Conservation (phyloP, 352 stramenopile species). For the Pythium sp. region DNA sequence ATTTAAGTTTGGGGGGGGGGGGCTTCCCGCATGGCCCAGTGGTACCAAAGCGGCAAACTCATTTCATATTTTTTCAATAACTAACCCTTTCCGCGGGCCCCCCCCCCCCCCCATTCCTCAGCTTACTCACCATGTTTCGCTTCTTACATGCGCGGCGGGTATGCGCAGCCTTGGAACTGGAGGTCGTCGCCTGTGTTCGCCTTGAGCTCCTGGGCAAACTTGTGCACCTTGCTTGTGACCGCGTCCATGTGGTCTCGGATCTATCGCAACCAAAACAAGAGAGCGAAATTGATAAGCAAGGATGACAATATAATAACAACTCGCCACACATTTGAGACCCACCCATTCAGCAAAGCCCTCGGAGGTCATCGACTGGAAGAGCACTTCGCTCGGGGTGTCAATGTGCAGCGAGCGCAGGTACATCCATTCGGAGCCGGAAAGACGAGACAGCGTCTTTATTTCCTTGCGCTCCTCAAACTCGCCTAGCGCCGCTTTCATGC, state of each 20-base stretch:
- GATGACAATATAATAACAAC: neutral
- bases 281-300: neutral
- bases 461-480: constrained; percentile 37
- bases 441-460: constrained; percentile 23
- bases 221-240: constrained; percentile 42
- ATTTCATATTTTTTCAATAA: no score
- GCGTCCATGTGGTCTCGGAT: constrained; percentile 35
- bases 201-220: constrained; percentile 40
- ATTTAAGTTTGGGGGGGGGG: no score
- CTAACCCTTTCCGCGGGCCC: neutral
- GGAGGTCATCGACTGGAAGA: constrained; percentile 3
- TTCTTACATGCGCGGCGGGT: constrained; percentile 25
- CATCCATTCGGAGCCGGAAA: constrained; percentile 39
- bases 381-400: constrained; percentile 22
- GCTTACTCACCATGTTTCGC: no score
- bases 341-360: constrained; percentile 45
- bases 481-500: constrained; percentile 37
- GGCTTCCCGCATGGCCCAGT: no score
- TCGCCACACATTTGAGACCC: neutral
- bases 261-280: constrained; percentile 21
- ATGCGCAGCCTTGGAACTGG: constrained; percentile 54
- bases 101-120: no score
- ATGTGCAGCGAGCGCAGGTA: constrained; percentile 34
- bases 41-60: no score
- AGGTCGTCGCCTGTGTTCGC: constrained; percentile 55